These are phyloP conservation scores for Malassezia caprae DNA, from an alignment of 1,284 basidiomycete genomes.

Conservation along the genomic window DNA sequence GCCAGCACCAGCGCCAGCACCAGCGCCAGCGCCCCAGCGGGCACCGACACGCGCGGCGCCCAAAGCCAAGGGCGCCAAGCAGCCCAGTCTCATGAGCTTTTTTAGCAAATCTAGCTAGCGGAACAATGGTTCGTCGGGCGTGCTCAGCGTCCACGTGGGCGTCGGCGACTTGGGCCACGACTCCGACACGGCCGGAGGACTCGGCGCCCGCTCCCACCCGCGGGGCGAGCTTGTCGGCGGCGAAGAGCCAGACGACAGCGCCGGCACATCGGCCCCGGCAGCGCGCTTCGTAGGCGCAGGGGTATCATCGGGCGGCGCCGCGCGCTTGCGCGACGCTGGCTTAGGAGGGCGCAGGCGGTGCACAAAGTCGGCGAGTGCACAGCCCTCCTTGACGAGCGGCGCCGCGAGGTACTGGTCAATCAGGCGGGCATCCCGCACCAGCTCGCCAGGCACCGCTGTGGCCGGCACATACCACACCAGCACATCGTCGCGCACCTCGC, in stretches of 20 bases:
- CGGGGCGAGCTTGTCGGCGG: slow-evolving; percentile 1
- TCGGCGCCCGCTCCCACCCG: not conserved
- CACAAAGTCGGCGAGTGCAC: slow-evolving; percentile 24
- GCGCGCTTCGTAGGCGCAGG: slow-evolving; percentile 17
- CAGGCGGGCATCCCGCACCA: slow-evolving; percentile 30
- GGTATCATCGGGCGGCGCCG: slow-evolving; percentile 6
- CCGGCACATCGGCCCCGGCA: slow-evolving; percentile 16
- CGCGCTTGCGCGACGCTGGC: slow-evolving; percentile 5
- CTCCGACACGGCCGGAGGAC: not conserved
- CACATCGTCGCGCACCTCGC: slow-evolving; percentile 12
- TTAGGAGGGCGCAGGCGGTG: slow-evolving; percentile 24
- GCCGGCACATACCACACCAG: slow-evolving; percentile 34
- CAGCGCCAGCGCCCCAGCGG: not conserved
- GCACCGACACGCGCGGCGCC: not conserved
- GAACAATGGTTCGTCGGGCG: not conserved
- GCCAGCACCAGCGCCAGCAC: not conserved
- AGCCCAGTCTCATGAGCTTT: slow-evolving; percentile 13
- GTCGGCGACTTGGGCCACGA: not conserved
- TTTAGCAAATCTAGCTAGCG: slow-evolving; percentile 8
- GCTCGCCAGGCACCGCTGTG: slow-evolving; percentile 21
- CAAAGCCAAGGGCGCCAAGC: slow-evolving; percentile 2
- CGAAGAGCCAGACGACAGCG: not conserved
- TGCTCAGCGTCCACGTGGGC: not conserved
- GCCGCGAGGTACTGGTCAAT: slow-evolving; percentile 41
- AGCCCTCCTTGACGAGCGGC: slow-evolving; percentile 24